Evolutionary conservation across 257 asterid genomes (phyloP), one percentile per base, ranked within the genome.

Genomic region (Solanum etuberosum): DNA sequence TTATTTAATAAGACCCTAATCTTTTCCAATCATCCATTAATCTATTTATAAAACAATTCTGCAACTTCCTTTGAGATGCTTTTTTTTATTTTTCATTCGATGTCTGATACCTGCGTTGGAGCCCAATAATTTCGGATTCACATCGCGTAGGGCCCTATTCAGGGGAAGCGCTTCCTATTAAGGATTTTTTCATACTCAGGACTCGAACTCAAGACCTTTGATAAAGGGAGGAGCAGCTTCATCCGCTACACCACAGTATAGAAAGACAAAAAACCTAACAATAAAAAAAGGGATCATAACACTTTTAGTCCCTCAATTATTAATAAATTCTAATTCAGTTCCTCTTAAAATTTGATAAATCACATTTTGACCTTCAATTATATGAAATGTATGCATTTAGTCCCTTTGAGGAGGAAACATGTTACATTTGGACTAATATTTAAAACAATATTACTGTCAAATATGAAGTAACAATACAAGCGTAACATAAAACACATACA

Each of bases 181-280:
- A 48, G 21, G 3, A 0, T 51, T 16, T 51, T 51, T 51, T 0
- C n/a, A 51, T 51, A 51, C 1, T 0, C 4, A 51, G 4, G 9
- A 6, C 9, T 51, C 61, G 1, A 51, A 51, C 61, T 21, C n/a
- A 7, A 18, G 0, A 51, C 0, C 4, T 51, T 0, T 2, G 1
- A 0, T 0, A 16, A 18, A 51, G 4, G 61, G 0, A 51, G n/a
- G 2, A 51, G 1, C n/a, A 51, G 0, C 23, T 0, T 0, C 0
- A 6, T 51, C 9, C 2, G 23, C 4, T 6, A 21, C 61, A 18
- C 61, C 9, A 48, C 21, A 18, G 9, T 29, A 46, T 80, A 9
- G 32, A 25, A 7, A 67, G 38, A 18, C 27, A 46, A 27, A 29
- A 18, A 3, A 20, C 1, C 38, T 27, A 27, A 80, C n/a, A 46